Base-by-base conservation (phyloP, 495 filamentous ascomycete species). In the Trichodelitschia bisporula region DNA sequence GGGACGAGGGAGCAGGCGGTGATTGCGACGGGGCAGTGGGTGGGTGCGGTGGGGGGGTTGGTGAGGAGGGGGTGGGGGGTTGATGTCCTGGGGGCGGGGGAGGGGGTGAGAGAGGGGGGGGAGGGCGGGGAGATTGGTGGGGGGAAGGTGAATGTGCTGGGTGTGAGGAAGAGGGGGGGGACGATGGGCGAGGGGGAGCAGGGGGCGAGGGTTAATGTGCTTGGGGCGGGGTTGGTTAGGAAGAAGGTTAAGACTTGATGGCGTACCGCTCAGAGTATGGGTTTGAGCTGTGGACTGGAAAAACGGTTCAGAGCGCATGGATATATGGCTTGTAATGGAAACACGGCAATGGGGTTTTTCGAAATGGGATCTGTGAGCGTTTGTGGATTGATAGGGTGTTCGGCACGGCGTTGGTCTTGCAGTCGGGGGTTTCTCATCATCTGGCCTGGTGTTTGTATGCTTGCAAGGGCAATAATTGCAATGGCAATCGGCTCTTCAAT, bases 21-120 rank as follows among this genome's bases (percentile, higher is more conserved):
- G 10, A 52, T 56, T 15, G 79, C 76, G 43, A 82, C 78, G 6
- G 54, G 49, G 32, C 62, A 69, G 24, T 93, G 82, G 74, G 59
- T 76, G 14, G 62, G 66, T 18, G 60, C 71, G 29, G 59, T 69
- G 3, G 55, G 55, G 6, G 51, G 53, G 10, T 49, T 63, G 4
- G 60, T 58, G 0, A 64, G 62, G 12, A 38, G 59, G 32, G 6
- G 21, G 21, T 24, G 51, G 60, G 26, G 54, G 51, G 30, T 72
- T 67, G 58, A 65, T 67, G 10, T 48, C n/a, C n/a, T n/a, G n/a
- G n/a, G 58, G 40, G 48, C 48, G 2, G 50, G 75, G 8, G 40
- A 50, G 5, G 71, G 71, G n/a, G 56, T 29, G 20, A 49, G 47
- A 17, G 32, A 12, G 11, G 37, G 39, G 14, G 36, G 34, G 26